Conservation (phyloP, 2,329 filamentous ascomycete species). For the Mycogone perniciosa region DNA sequence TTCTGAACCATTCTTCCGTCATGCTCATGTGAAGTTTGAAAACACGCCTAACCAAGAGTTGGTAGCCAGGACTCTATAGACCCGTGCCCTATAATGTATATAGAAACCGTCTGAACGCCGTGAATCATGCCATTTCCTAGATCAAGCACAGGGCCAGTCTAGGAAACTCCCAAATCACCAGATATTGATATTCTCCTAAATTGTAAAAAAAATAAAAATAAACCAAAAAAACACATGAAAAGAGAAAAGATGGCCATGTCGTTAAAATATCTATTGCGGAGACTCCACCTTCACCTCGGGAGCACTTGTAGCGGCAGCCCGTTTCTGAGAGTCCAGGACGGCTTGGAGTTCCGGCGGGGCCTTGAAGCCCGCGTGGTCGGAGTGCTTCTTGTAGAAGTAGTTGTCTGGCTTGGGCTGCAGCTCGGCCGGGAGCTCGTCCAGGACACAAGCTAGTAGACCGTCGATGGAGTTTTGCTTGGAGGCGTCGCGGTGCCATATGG, state of each 20-base stretch:
- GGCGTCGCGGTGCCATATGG: constrained; percentile 88
- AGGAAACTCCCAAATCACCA: not conserved
- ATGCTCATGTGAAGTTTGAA: no score
- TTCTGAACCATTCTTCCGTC: no score
- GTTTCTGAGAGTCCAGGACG: constrained; percentile 51
- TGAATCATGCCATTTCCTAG: constrained; percentile 20
- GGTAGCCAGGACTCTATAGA: not conserved
- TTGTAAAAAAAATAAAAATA: not conserved
- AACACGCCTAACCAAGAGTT: no score
- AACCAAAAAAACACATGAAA: not conserved
- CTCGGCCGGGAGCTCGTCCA: constrained; percentile 67
- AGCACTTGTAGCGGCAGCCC: constrained; percentile 32
- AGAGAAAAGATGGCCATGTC: not conserved
- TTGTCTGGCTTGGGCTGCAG: constrained; percentile 63
- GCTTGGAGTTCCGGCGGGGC: constrained; percentile 53
- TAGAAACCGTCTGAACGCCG: constrained; percentile 20
- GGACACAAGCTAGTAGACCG: constrained; percentile 63
- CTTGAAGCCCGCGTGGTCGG: constrained; percentile 78
- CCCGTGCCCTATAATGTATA: not conserved
- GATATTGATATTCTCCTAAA: not conserved
- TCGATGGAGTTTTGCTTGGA: constrained; percentile 74
- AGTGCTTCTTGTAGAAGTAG: constrained; percentile 85
- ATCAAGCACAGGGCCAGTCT: not conserved
- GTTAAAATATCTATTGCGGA: constrained; percentile 17
- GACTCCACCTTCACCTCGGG: constrained; percentile 21